A percentile compares a stretch with the other conserved stretches of the same genome.
Evolutionary conservation across 1,284 basidiomycete species (phyloP).

Genomic region (Trichosporon sp.): DNA sequence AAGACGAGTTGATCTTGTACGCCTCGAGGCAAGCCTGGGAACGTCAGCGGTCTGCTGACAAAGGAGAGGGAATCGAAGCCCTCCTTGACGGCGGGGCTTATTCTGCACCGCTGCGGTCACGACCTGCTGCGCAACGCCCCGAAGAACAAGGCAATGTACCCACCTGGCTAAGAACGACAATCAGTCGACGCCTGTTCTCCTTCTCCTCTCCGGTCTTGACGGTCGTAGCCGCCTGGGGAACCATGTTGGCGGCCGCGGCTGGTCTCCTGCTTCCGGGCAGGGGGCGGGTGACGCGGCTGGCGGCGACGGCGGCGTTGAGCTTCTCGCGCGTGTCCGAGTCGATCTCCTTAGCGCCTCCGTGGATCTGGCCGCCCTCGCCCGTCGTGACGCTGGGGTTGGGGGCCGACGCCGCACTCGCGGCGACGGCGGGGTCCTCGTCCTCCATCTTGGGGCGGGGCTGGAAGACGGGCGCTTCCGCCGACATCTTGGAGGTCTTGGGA

Average conservation of each 20-base stretch:
- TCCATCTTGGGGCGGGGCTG: conserved; percentile 19
- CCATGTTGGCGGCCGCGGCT: conserved; percentile 36
- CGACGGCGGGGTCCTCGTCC: conserved; percentile 16
- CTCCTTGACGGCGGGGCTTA: not conserved
- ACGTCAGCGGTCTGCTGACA: not conserved
- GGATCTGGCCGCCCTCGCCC: conserved; percentile 8
- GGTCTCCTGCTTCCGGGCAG: conserved; percentile 32
- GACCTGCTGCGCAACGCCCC: not conserved
- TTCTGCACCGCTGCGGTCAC: not conserved
- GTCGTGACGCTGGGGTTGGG: conserved; percentile 7
- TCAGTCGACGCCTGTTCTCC: conserved; percentile 67
- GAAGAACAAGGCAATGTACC: conserved; percentile 13
- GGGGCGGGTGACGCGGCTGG: conserved; percentile 39
- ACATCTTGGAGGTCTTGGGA: conserved; percentile 43
- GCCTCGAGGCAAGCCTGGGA: conserved; percentile 85
- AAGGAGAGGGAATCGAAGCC: not conserved
- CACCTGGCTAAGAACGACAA: conserved; percentile 68
- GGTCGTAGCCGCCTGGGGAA: conserved; percentile 59
- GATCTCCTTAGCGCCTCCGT: conserved; percentile 12
- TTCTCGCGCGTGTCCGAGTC: conserved; percentile 14
- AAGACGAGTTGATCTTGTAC: conserved; percentile 70
- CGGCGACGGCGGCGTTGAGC: conserved; percentile 28
- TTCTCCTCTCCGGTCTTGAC: conserved; percentile 59
- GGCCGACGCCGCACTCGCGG: conserved; percentile 12
- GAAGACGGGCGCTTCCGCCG: conserved; percentile 43